Conservation (phyloP, 768 basidiomycete species). For the Suillus decipiens region DNA sequence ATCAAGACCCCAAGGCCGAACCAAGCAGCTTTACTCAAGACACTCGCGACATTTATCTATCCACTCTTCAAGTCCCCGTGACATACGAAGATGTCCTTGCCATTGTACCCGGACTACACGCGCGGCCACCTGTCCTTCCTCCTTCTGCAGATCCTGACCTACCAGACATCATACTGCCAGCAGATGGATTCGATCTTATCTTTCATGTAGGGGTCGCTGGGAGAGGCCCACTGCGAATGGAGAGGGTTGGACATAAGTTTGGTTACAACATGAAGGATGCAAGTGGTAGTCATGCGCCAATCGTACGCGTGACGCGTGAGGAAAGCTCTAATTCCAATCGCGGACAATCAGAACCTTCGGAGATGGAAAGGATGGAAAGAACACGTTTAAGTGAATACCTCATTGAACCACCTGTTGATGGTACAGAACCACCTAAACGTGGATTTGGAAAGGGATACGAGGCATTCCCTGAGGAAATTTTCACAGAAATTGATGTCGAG, state of each 20-base stretch:
- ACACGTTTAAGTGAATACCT: slow-evolving; percentile 30
- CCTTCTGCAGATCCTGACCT: slow-evolving; percentile 39
- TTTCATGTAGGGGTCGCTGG: slow-evolving; percentile 72
- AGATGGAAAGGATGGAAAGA: slow-evolving; percentile 31
- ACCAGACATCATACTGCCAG: slow-evolving; percentile 42
- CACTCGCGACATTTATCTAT: slow-evolving; percentile 56
- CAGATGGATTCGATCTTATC: slow-evolving; percentile 64
- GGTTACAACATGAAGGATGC: slow-evolving; percentile 73
- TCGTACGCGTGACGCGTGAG: slow-evolving; percentile 32
- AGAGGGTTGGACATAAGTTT: slow-evolving; percentile 64
- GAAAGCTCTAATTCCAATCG: slow-evolving; percentile 17
- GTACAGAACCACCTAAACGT: slow-evolving; percentile 33
- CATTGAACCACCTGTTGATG: slow-evolving; percentile 27
- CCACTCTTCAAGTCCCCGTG: slow-evolving; percentile 58
- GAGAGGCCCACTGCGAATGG: slow-evolving; percentile 62
- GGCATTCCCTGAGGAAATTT: slow-evolving; percentile 36
- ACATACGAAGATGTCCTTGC: slow-evolving; percentile 57
- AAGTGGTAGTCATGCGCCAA: slow-evolving; percentile 55
- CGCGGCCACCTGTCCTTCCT: slow-evolving; percentile 54
- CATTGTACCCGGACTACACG: slow-evolving; percentile 58
- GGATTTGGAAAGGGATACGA: slow-evolving; percentile 41
- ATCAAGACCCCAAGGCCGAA: slow-evolving; percentile 16
- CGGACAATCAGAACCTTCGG: slow-evolving; percentile 24
- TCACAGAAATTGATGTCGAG: slow-evolving; percentile 38
- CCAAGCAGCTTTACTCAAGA: slow-evolving; percentile 17